phyloP scores from a whole-genome alignment of 306 rosid species.

The Cucumis hystrix region DNA sequence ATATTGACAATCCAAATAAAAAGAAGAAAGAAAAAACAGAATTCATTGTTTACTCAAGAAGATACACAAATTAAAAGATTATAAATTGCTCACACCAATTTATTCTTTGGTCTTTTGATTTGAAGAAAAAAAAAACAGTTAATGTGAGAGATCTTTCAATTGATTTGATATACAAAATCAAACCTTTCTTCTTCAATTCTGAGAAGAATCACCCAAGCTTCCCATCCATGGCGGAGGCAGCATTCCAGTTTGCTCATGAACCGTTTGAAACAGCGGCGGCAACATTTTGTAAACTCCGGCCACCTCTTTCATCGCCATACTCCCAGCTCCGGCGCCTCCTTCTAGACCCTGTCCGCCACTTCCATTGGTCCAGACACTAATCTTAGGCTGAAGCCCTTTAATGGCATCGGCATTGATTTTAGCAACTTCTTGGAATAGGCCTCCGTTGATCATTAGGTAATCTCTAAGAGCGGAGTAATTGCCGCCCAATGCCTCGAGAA shows the following conservation, averaged over 20 bases:
- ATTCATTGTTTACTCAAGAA: no score
- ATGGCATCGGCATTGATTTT: conserved; percentile 22
- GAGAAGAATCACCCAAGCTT: conserved; percentile 9
- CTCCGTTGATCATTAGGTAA: conserved; percentile 19
- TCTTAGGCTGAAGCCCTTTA: conserved; percentile 19
- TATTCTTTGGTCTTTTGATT: not conserved
- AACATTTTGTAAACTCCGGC: conserved; percentile 20
- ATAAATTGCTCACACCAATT: not conserved
- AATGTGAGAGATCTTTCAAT: not conserved
- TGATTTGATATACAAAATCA: not conserved
- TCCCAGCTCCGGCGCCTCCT: conserved; percentile 7
- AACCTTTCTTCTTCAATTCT: not conserved
- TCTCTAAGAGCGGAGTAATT: conserved; percentile 18
- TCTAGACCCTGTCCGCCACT: not conserved
- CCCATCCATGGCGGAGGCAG: conserved; percentile 27
- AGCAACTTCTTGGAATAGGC: conserved; percentile 20
- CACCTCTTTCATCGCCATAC: conserved; percentile 15
- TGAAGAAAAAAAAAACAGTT: no score
- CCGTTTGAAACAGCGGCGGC: conserved; percentile 23
- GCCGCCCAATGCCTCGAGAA: conserved; percentile 11
- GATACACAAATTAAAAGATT: no score
- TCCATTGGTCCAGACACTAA: conserved; percentile 24
- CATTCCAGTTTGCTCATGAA: conserved; percentile 32
- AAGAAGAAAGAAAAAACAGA: no score
- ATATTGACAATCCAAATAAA: no score